Conservation (phyloP, 768 basidiomycete species). For the Lactarius deliciosus region DNA sequence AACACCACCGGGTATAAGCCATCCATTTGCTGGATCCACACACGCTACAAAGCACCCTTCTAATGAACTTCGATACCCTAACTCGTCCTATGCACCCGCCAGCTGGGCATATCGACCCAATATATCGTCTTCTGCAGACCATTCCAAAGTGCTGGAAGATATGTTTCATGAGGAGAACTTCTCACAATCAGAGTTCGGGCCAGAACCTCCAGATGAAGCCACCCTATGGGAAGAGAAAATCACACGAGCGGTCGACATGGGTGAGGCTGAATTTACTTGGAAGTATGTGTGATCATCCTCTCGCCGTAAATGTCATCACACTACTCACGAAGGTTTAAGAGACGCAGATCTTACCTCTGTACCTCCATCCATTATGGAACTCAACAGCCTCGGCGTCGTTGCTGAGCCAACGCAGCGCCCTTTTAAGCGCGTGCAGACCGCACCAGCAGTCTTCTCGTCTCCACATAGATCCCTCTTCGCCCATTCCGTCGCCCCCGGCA, state of each 20-base stretch:
- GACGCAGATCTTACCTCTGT: constrained; percentile 21
- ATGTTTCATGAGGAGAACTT: constrained; percentile 23
- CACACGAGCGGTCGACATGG: constrained; percentile 22
- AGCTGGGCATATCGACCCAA: constrained; percentile 16
- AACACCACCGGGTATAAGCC: constrained; percentile 10
- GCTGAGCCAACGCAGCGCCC: constrained; percentile 12
- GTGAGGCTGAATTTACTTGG: constrained; percentile 24
- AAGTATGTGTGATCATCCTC: constrained; percentile 6
- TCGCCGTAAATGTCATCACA: not conserved
- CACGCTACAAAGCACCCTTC: constrained; percentile 24
- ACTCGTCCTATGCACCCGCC: constrained; percentile 18
- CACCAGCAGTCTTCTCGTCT: constrained; percentile 21
- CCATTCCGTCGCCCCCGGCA: not conserved
- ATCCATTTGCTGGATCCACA: constrained; percentile 24
- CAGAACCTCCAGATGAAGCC: constrained; percentile 21
- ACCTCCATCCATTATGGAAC: constrained; percentile 18
- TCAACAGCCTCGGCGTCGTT: constrained; percentile 22
- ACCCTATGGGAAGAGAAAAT: constrained; percentile 22
- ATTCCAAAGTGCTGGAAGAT: constrained; percentile 15
- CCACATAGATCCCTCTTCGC: constrained; percentile 14
- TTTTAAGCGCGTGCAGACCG: constrained; percentile 25
- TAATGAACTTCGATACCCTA: constrained; percentile 25
- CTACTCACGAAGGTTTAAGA: constrained; percentile 6
- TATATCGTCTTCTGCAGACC: constrained; percentile 10
- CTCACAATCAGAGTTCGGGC: constrained; percentile 3